Evolutionary conservation across 2,329 filamentous ascomycete genomes (phyloP), one percentile per base, ranked within the genome.

Genomic region (Venturiaceae sp.): DNA sequence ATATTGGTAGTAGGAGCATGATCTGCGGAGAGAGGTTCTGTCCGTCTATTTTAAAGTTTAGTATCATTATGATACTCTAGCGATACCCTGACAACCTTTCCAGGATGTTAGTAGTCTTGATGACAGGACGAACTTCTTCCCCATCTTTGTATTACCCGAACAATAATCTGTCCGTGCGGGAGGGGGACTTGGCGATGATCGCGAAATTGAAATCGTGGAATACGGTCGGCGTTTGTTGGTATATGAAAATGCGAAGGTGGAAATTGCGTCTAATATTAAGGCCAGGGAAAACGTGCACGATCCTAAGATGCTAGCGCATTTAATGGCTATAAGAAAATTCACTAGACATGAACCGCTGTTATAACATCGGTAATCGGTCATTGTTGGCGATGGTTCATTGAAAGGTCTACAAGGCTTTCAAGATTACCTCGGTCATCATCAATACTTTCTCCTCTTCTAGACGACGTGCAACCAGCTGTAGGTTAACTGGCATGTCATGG

Each of bases 391-490:
- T 50, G 28, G 26, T 11, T 30, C 16, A n/a, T 7, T 50, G 52
- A 23, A 41, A 50, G n/a, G 14, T 16, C 39, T 56, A 56, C 53
- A 61, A 58, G 7, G 69, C 71, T 41, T 72, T 52, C 1, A 73
- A 60, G 14, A 75, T 66, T 1, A 62, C 65, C 26, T 62, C 65
- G 4, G 72, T 73, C 71, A 74, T 74, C 14, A 64, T 67, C 33
- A 75, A 64, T 0, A 73, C 71, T 60, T 75, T 75, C 55, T 75
- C 73, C 57, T 75, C 73, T 58, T 75, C 71, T 2, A 75, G 65
- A 39, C 72, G 66, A 52, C 68, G 65, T 5, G 71, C 73, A 32
- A 75, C 65, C 5, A 75, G 69, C 66, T 75, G 73, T 23, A 75
- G 59, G 59, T 68, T 74, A 0, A 75, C 67, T 2, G 75, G 75